phyloP scores from a whole-genome alignment of 441 rosid species.

The Syzygium malaccense region DNA sequence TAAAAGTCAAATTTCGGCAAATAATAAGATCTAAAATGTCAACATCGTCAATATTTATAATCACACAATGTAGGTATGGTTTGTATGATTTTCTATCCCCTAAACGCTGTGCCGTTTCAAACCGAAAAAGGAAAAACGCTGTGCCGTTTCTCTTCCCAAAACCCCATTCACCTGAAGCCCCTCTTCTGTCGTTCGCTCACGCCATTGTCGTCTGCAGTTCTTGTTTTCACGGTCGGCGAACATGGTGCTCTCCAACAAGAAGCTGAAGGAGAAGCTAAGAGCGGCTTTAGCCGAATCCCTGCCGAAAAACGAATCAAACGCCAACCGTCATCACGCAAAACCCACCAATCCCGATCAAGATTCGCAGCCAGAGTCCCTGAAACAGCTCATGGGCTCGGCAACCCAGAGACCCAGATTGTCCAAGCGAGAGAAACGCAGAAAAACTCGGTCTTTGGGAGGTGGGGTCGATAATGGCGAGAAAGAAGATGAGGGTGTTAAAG shows the following conservation, averaged over 20 bases:
- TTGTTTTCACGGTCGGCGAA: neutral
- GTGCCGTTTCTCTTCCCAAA: neutral
- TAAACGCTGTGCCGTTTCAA: neutral
- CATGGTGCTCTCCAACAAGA: conserved; percentile 89
- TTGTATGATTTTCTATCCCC: neutral
- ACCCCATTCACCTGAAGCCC: neutral
- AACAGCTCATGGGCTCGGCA: conserved; percentile 45
- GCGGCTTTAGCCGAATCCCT: conserved; percentile 34
- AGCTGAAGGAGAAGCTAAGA: conserved; percentile 75
- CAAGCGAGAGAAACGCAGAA: conserved; percentile 71
- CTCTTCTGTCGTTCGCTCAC: neutral
- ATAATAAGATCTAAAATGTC: neutral
- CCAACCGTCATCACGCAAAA: neutral
- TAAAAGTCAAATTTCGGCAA: neutral
- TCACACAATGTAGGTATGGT: neutral
- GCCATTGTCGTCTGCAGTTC: neutral
- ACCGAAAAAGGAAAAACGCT: neutral
- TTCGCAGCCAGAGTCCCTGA: conserved; percentile 36
- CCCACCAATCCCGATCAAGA: conserved; percentile 8
- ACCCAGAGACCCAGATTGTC: conserved; percentile 55
- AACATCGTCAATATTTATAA: fast-evolving
- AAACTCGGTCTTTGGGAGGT: conserved; percentile 12
- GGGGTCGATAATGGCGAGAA: neutral
- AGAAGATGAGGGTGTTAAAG: neutral
- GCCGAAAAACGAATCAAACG: conserved; percentile 9